Conservation (phyloP, 768 basidiomycete species). For the Clitopilus passeckerianus region DNA sequence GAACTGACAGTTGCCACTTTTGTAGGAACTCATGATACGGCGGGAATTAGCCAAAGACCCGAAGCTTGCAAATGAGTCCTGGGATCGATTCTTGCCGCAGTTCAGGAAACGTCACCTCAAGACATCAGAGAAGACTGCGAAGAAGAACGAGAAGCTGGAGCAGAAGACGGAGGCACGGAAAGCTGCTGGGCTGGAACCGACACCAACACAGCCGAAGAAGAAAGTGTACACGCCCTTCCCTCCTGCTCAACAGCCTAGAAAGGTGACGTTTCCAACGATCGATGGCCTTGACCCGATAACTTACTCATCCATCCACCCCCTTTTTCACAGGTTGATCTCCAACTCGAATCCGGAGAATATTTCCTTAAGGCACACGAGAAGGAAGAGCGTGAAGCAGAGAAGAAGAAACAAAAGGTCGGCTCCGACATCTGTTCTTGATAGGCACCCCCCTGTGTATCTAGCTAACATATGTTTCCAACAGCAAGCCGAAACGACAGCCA, state of each 20-base stretch:
- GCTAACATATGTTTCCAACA: conserved; percentile 20
- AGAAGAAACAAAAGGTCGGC: conserved; percentile 71
- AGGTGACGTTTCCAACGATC: conserved; percentile 41
- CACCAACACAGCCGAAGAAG: conserved; percentile 59
- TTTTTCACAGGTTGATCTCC: conserved; percentile 70
- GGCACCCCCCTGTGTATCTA: conserved; percentile 1
- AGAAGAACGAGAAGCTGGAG: conserved; percentile 73
- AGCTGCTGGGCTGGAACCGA: conserved; percentile 58
- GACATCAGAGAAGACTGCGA: conserved; percentile 89
- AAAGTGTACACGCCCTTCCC: conserved; percentile 99
- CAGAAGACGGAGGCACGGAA: conserved; percentile 59
- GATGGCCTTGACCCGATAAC: not conserved
- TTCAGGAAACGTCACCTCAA: conserved; percentile 92
- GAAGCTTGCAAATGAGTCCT: conserved; percentile 87
- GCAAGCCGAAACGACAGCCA: conserved; percentile 76
- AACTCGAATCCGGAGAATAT: conserved; percentile 96
- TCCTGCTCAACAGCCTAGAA: conserved; percentile 88
- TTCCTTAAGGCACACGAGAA: conserved; percentile 93
- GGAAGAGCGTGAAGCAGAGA: conserved; percentile 65
- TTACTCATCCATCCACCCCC: not conserved
- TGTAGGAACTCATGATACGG: conserved; percentile 95
- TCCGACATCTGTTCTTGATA: not conserved
- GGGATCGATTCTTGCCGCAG: conserved; percentile 96
- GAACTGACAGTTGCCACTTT: not conserved
- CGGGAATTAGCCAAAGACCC: conserved; percentile 98